These are phyloP conservation scores for Spathaspora hagerdaliae DNA, from an alignment of 805 yeast genomes.

Conservation along the genomic window DNA sequence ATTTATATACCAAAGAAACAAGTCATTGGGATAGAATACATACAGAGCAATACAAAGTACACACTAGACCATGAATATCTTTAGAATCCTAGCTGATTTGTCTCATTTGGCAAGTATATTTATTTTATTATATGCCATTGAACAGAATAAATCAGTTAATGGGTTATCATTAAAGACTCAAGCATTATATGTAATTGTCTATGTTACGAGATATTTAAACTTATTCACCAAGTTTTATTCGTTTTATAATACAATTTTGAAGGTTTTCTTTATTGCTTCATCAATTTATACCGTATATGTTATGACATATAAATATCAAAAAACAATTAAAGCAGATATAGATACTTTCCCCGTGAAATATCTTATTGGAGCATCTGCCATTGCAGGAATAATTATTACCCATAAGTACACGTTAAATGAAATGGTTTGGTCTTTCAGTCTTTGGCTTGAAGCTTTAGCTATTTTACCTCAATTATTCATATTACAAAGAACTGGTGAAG, in stretches of 20 bases:
- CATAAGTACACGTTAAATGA: slow-evolving; percentile 60
- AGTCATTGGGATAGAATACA: too few relatives aligned
- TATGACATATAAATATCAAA: slow-evolving; percentile 59
- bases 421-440: slow-evolving; percentile 78
- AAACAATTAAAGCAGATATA: slow-evolving; percentile 56
- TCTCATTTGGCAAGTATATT: slow-evolving; percentile 79
- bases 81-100: slow-evolving; percentile 60
- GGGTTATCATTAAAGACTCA: slow-evolving; percentile 93
- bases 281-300: slow-evolving; percentile 72
- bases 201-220: slow-evolving; percentile 36
- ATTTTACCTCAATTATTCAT: slow-evolving; percentile 90
- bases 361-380: slow-evolving; percentile 57
- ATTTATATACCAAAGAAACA: too few relatives aligned
- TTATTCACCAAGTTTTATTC: slow-evolving; percentile 53
- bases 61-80: slow-evolving; percentile 31
- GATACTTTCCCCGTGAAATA: slow-evolving; percentile 73
- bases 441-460: slow-evolving; percentile 92
- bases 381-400: slow-evolving; percentile 59
- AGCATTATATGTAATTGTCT: slow-evolving; percentile 54
- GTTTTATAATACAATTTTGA: slow-evolving; percentile 76
- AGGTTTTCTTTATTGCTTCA: slow-evolving; percentile 72
- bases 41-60: too few relatives aligned
- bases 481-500: slow-evolving; percentile 85
- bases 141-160: slow-evolving; percentile 56
- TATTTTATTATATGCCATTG: slow-evolving; percentile 70